Evolutionary conservation across 192 early-diverging fungal genomes (phyloP), one percentile per base, ranked within the genome.

Genomic region (Dissophora ornata): DNA sequence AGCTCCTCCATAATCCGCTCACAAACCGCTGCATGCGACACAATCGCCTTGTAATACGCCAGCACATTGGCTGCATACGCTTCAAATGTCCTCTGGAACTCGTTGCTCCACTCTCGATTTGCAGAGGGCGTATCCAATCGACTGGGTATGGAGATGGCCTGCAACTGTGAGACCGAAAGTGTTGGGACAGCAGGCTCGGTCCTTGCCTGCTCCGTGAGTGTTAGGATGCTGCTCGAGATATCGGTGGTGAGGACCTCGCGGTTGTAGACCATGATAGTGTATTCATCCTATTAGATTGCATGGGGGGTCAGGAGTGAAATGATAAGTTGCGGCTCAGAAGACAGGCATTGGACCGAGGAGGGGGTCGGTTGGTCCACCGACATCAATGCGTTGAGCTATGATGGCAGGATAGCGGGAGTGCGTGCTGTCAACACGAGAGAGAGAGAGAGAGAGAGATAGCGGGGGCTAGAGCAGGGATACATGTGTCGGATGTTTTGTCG

Each of bases 251-350:
- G 69, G 52, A 83, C 80, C 32, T 87, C 79, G 16, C 85, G 62
- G 42, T 84, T 79, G 61, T 83, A 87, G 18, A 83, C 73, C 56
- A 83, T 81, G n/a, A 87, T 69, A 15, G 81, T 82, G 41, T 84
- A 84, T 52, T 86, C 83, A 42, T 84, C 77, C 85, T 86, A 58
- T 51, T 2, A 51, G n/a, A 25, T 25, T n/a, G n/a, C n/a, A n/a
- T n/a, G n/a, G n/a, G n/a, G n/a, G n/a, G n/a, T n/a, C n/a, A n/a
- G n/a, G n/a, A n/a, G n/a, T n/a, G 19, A 26, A 50, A 50, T 25
- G 24, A 50, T 11, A n/a, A n/a, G n/a, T n/a, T n/a, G n/a, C n/a
- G n/a, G n/a, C n/a, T n/a, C n/a, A n/a, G n/a, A n/a, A n/a, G n/a
- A n/a, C n/a, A n/a, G n/a, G n/a, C n/a, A n/a, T n/a, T n/a, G n/a